Evolutionary conservation across 2,329 filamentous ascomycete species (phyloP), one percentile per base, ranked within the genome.

Genomic region (Colletotrichum destructivum): DNA sequence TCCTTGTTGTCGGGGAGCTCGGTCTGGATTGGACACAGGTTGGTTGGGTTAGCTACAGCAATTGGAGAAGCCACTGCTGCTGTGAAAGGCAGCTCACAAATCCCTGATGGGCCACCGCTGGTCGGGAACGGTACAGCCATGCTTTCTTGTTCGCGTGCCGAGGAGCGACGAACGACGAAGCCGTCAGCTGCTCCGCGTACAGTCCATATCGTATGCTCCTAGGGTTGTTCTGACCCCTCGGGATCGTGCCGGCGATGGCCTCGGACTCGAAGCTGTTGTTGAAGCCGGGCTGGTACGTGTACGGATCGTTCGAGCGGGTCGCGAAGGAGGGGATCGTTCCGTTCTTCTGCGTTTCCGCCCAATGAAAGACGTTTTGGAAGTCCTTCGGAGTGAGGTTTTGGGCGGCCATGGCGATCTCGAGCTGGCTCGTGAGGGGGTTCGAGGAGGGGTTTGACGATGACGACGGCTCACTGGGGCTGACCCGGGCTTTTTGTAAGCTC

Each of bases 301-400:
- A 79, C 79, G 87, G 77, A 82, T 83, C 63, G 55, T 79, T 79
- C 44, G 77, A 76, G n/a, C 78, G 73, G 0, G 82, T 84, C 4
- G 80, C 82, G 74, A 90, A 90, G 0, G 87, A 88, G 13, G 87
- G 88, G 35, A 89, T 84, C 0, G 81, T 76, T 0, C 85, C 88
- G 76, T 90, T 84, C 75, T 89, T 84, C 74, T 90, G 88, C n/a
- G 88, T 89, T 76, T 89, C 87, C 0, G 88, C 88, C 88, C 88
- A 90, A 76, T 87, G 86, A 71, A 87, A 87, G 75, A 87, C 85
- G 62, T 85, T 84, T 65, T 87, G 84, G 73, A 87, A 87, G 54
- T 87, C 84, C 44, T 57, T 57, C 21, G 64, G 64, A 9, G 57
- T 21, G 5, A 68, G 51, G 6, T 15, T 31, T 46, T 71, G 49